Evolutionary conservation across 352 stramenopile species (phyloP).

Genomic region (Globisporangium parvum): DNA sequence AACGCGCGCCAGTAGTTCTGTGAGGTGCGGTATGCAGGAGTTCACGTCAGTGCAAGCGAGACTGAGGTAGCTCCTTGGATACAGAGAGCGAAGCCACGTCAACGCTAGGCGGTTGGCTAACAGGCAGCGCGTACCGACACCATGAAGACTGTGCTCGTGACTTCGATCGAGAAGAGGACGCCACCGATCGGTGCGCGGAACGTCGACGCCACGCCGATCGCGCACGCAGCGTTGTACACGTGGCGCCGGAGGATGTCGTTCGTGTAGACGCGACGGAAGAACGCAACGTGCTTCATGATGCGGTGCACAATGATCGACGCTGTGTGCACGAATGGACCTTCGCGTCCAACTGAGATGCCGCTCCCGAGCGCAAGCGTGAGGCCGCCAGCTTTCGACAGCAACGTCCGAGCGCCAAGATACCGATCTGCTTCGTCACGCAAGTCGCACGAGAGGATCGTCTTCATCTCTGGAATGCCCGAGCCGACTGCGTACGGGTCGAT

Average conservation of each 20-base stretch:
- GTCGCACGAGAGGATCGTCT: conserved; percentile 71
- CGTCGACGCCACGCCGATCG: conserved; percentile 82
- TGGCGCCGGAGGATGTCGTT: conserved; percentile 68
- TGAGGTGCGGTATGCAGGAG: background rate
- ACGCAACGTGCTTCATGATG: conserved; percentile 67
- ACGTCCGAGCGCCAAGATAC: conserved; percentile 36
- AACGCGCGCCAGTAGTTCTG: conserved; percentile 71
- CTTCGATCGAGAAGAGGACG: conserved; percentile 89
- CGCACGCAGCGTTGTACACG: conserved; percentile 84
- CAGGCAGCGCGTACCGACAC: conserved; percentile 28
- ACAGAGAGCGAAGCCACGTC: too few species aligned
- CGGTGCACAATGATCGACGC: conserved; percentile 80
- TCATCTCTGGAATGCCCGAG: conserved; percentile 75
- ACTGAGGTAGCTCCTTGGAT: too few species aligned
- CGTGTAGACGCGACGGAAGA: conserved; percentile 64
- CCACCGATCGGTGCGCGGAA: conserved; percentile 88
- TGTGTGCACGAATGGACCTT: conserved; percentile 96
- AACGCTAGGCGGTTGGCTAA: background rate
- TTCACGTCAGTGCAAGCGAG: background rate
- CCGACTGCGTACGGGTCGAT: conserved; percentile 42
- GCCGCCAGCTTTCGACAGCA: conserved; percentile 82
- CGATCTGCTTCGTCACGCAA: conserved; percentile 33
- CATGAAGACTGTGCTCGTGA: conserved; percentile 73
- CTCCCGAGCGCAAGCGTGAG: conserved; percentile 88
- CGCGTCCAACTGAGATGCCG: conserved; percentile 93